Evolutionary conservation across 1,139 yeast species (phyloP).

Genomic region (Blastobotrys ciferrii): DNA sequence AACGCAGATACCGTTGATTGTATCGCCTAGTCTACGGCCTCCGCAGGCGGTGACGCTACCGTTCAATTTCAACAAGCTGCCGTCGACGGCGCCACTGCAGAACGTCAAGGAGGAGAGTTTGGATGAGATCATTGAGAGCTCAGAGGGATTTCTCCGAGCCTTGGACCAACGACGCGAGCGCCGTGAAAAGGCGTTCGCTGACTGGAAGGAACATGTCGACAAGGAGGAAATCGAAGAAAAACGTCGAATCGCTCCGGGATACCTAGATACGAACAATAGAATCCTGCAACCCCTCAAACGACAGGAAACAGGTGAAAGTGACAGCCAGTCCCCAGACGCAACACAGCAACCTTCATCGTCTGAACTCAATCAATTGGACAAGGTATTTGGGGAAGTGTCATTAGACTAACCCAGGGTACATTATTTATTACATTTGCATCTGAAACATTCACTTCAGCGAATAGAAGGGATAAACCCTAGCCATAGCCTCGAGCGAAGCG

Average conservation of each 20-base stretch:
- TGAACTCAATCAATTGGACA: conserved; percentile 15
- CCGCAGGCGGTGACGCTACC: conserved; percentile 60
- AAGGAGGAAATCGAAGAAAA: conserved; percentile 31
- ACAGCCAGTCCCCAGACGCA: background rate
- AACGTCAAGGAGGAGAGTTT: conserved; percentile 10
- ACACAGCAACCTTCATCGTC: background rate
- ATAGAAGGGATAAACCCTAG: too few species aligned
- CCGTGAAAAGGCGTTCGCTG: conserved; percentile 31
- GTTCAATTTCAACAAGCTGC: conserved; percentile 45
- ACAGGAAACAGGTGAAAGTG: conserved; percentile 8
- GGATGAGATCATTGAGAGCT: conserved; percentile 26
- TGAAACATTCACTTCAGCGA: too few species aligned
- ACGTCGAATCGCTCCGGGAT: conserved; percentile 46
- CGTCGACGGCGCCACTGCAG: conserved; percentile 14
- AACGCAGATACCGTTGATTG: conserved; percentile 56
- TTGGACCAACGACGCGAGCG: conserved; percentile 29
- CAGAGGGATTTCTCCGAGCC: conserved; percentile 30
- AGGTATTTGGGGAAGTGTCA: conserved; percentile 23
- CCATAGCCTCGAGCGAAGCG: too few species aligned
- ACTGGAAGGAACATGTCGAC: conserved; percentile 36
- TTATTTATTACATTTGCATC: too few species aligned
- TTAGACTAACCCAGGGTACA: conserved; percentile 3
- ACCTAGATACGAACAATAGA: conserved; percentile 35
- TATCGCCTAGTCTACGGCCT: conserved; percentile 54
- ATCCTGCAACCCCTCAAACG: conserved; percentile 31